These are phyloP conservation scores for Sclerotinia minor DNA, from an alignment of 2,329 filamentous ascomycete species.

Conservation along the genomic window DNA sequence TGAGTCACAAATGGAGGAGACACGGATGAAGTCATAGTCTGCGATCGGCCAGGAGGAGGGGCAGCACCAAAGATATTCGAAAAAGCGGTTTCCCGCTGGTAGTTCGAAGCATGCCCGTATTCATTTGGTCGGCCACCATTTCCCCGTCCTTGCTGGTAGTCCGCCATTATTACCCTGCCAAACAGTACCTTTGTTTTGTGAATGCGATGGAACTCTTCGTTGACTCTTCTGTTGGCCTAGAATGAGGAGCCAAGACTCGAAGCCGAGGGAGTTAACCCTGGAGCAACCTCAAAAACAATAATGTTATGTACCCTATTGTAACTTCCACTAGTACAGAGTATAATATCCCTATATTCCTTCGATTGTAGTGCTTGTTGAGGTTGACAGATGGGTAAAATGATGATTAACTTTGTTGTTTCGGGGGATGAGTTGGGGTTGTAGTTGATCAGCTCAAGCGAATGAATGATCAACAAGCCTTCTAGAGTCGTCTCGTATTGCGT, in stretches of 20 bases:
- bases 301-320: neutral
- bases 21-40: slow-evolving; percentile 88
- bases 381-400: slow-evolving; percentile 18
- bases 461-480: slow-evolving; percentile 23
- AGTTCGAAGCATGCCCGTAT: slow-evolving; percentile 51
- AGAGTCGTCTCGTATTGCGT: slow-evolving; percentile 23
- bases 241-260: slow-evolving; percentile 30
- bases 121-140: slow-evolving; percentile 48
- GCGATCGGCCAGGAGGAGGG: slow-evolving; percentile 83
- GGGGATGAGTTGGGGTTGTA: slow-evolving; percentile 23
- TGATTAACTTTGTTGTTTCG: slow-evolving; percentile 25
- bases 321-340: neutral
- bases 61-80: slow-evolving; percentile 91
- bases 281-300: slow-evolving; percentile 27
- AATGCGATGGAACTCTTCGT: slow-evolving; percentile 17
- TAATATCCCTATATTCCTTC: slow-evolving; percentile 4
- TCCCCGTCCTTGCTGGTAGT: slow-evolving; percentile 61
- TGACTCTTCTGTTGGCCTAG: slow-evolving; percentile 20
- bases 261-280: slow-evolving; percentile 36
- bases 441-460: slow-evolving; percentile 27
- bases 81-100: slow-evolving; percentile 90
- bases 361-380: slow-evolving; percentile 16
- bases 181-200: slow-evolving; percentile 21
- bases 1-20: slow-evolving; percentile 56
- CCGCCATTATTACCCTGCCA: slow-evolving; percentile 49